phyloP scores from a whole-genome alignment of 352 stramenopile species.

The Phytophthora meadii region DNA sequence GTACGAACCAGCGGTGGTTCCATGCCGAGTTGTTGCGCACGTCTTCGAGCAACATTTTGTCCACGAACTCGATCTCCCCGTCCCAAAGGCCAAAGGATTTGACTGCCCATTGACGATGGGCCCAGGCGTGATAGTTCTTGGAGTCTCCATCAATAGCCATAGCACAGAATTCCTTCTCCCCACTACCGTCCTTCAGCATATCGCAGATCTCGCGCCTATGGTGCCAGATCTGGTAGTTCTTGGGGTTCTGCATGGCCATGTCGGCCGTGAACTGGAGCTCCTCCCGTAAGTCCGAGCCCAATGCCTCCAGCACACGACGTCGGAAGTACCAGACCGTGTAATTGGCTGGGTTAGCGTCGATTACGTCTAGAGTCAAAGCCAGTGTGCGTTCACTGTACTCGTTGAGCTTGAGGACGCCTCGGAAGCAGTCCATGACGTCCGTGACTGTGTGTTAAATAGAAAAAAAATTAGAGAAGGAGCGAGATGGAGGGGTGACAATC shows the following conservation, averaged over 20 bases:
- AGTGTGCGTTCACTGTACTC: slow-evolving; percentile 94
- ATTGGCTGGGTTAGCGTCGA: slow-evolving; percentile 97
- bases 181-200: slow-evolving; percentile 73
- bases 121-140: slow-evolving; percentile 99
- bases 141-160: slow-evolving; percentile 94
- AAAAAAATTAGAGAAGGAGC: slow-evolving; percentile 4
- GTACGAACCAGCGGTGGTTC: slow-evolving; percentile 90
- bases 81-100: slow-evolving; percentile 91
- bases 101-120: slow-evolving; percentile 96
- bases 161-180: slow-evolving; percentile 94
- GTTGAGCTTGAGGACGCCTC: slow-evolving; percentile 90
- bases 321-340: slow-evolving; percentile 99
- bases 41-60: slow-evolving; percentile 91
- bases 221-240: slow-evolving; percentile 99
- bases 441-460: slow-evolving; percentile 54
- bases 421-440: slow-evolving; percentile 95
- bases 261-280: slow-evolving; percentile 81
- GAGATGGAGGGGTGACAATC: not conserved
- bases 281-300: slow-evolving; percentile 69
- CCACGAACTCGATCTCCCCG: slow-evolving; percentile 92
- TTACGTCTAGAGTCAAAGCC: slow-evolving; percentile 91
- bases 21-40: slow-evolving; percentile 97
- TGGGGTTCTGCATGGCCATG: slow-evolving; percentile 94
- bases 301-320: slow-evolving; percentile 87
- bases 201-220: slow-evolving; percentile 95